Evolutionary conservation across 2,329 filamentous ascomycete genomes (phyloP).

Genomic region (Aspergillus sp.): DNA sequence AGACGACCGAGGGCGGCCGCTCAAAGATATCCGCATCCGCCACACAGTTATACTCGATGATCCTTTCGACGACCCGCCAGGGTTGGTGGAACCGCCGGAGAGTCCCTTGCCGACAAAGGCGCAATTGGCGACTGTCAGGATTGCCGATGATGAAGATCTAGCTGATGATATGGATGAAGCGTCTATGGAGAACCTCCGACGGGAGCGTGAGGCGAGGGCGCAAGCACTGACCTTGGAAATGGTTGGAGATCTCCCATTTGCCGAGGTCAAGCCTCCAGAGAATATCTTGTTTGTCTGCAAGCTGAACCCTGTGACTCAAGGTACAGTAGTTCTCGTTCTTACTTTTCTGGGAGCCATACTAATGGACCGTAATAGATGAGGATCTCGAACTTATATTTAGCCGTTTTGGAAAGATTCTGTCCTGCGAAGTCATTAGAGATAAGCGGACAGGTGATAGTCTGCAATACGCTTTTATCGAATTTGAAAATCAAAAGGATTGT

Average conservation of each 20-base stretch:
- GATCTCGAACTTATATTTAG: slow-evolving; percentile 96
- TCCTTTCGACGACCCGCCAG: slow-evolving; percentile 79
- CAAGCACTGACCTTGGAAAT: slow-evolving; percentile 95
- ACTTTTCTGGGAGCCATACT: not conserved
- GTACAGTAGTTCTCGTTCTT: slow-evolving; percentile 30
- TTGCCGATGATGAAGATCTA: slow-evolving; percentile 83
- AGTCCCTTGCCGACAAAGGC: slow-evolving; percentile 80
- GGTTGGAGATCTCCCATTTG: slow-evolving; percentile 95
- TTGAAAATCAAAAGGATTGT: slow-evolving; percentile 86
- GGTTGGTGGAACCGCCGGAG: slow-evolving; percentile 71
- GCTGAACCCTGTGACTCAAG: slow-evolving; percentile 88
- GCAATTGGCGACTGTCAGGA: slow-evolving; percentile 87
- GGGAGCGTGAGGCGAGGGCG: slow-evolving; percentile 86
- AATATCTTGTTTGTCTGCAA: slow-evolving; percentile 99
- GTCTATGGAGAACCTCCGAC: slow-evolving; percentile 72
- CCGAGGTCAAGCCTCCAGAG: slow-evolving; percentile 94
- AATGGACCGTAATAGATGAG: slow-evolving; percentile 59
- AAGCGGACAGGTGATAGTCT: slow-evolving; percentile 91
- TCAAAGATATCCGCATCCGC: slow-evolving; percentile 92
- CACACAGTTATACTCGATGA: slow-evolving; percentile 93
- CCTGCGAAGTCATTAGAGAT: slow-evolving; percentile 94
- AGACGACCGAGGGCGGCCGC: slow-evolving; percentile 78
- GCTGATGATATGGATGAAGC: slow-evolving; percentile 79
- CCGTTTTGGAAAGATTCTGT: slow-evolving; percentile 91
- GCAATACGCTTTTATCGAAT: slow-evolving; percentile 98